These are phyloP conservation scores for Aegle marmelos DNA, from an alignment of 345 rosid species.

Conservation along the genomic window DNA sequence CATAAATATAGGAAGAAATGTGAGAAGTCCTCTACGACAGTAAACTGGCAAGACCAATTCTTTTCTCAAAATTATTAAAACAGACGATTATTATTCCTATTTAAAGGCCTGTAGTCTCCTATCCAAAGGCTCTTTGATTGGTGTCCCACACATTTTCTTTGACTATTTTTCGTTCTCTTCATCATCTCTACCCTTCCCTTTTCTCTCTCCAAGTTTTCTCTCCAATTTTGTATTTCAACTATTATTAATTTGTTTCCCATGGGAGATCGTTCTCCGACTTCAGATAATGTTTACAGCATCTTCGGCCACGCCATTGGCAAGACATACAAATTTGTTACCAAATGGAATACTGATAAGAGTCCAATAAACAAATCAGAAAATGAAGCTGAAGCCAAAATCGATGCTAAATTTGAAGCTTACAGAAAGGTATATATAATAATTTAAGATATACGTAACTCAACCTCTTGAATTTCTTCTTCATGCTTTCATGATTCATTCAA, in stretches of 20 bases:
- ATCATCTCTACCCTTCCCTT: slow-evolving; percentile 8
- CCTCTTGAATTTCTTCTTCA: background rate
- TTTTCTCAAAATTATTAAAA: background rate
- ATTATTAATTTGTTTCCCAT: slow-evolving; percentile 13
- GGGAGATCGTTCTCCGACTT: slow-evolving; percentile 40
- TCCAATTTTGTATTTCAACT: background rate
- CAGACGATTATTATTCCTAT: background rate
- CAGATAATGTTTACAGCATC: slow-evolving; percentile 29
- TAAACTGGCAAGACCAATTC: slow-evolving; percentile 2
- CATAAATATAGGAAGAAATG: background rate
- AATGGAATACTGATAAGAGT: slow-evolving; percentile 36
- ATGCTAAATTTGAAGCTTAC: slow-evolving; percentile 19
- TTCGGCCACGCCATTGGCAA: slow-evolving; percentile 47
- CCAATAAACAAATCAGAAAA: slow-evolving; percentile 25
- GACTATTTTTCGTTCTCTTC: background rate
- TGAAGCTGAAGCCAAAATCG: slow-evolving; percentile 21
- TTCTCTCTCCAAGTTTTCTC: background rate
- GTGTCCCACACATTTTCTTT: background rate
- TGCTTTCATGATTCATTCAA: background rate
- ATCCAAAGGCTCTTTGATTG: slow-evolving; percentile 7
- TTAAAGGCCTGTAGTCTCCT: background rate
- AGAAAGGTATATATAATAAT: slow-evolving; percentile 7
- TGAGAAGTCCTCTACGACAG: background rate
- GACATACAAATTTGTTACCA: slow-evolving; percentile 56
- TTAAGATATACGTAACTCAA: background rate